Conservation (phyloP, 176 grass and related monocot species). For the bread wheat (Triticum aestivum) region IWGSC_CS_RefSeq_v2.1 NC_057808.1:552791781-552792280, state of each 20-base stretch:
- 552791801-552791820: neutral
- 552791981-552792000: conserved; percentile 87
- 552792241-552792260: too few species aligned
- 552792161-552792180: too few species aligned
- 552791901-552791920: neutral
- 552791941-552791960: conserved; percentile 74
- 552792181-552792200: too few species aligned
- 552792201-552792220: too few species aligned
- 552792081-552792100: neutral
- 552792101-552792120: neutral
- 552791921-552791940: neutral
- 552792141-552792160: neutral
- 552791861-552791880: neutral
- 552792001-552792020: conserved; percentile 64
- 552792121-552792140: neutral
- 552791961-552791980: conserved; percentile 93
- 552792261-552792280: too few species aligned
- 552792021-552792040: conserved; percentile 91
- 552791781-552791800: neutral
- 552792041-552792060: conserved; percentile 98
- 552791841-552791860: neutral
- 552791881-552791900: neutral
- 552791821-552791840: neutral
- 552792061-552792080: conserved; percentile 52
- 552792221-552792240: too few species aligned